These are phyloP conservation scores for Daldinia caldariorum DNA, from an alignment of 495 filamentous ascomycete genomes.

Conservation along the genomic window DNA sequence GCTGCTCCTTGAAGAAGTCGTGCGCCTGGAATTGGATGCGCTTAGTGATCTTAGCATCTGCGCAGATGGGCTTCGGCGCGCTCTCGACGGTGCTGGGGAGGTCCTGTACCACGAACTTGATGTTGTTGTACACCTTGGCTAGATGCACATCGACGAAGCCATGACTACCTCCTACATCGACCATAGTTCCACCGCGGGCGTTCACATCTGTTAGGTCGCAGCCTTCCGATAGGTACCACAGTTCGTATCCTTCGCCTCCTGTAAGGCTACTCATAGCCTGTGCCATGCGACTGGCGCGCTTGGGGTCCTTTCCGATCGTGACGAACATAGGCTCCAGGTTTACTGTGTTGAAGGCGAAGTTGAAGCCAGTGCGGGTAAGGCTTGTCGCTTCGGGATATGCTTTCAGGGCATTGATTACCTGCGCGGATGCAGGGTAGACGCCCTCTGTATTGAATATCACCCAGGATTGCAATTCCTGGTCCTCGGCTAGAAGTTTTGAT, in stretches of 20 bases:
- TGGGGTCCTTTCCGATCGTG: constrained; percentile 57
- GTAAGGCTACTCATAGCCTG: constrained; percentile 62
- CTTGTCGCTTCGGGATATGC: constrained; percentile 54
- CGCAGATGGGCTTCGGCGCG: constrained; percentile 55
- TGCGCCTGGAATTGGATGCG: constrained; percentile 60
- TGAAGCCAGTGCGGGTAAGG: constrained; percentile 58
- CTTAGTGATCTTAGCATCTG: constrained; percentile 51
- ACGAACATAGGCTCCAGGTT: constrained; percentile 61
- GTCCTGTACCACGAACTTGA: constrained; percentile 69
- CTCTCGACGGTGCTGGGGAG: constrained; percentile 56
- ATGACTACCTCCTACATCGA: constrained; percentile 66
- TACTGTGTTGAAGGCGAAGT: constrained; percentile 58
- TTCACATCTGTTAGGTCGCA: constrained; percentile 59
- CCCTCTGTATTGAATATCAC: constrained; percentile 63
- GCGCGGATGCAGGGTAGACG: constrained; percentile 57
- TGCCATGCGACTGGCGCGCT: constrained; percentile 60
- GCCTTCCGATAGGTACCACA: constrained; percentile 52
- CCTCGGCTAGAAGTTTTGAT: constrained; percentile 57
- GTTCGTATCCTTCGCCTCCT: constrained; percentile 61
- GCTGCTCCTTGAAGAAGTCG: constrained; percentile 66
- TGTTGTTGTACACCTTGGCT: constrained; percentile 55
- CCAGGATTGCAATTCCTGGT: constrained; percentile 58
- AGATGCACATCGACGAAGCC: constrained; percentile 64
- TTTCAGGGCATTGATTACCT: constrained; percentile 52
- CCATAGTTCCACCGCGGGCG: constrained; percentile 53